Evolutionary conservation across 75 land plant species (phyloP).

Genomic region (Cryptomeria japonica): DNA sequence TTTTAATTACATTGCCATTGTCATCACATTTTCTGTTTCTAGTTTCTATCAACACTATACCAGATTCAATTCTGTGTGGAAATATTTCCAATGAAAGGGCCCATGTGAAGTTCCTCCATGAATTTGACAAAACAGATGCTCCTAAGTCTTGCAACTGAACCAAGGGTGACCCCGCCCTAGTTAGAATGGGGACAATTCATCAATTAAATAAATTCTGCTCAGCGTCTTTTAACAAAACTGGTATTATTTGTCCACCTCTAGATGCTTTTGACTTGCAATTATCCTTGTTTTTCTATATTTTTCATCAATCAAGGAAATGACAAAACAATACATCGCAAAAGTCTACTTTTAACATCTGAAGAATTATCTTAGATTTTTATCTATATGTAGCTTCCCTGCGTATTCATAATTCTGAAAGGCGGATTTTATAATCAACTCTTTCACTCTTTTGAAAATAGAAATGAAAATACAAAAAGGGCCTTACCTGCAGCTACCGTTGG

Average conservation of each 20-base stretch:
- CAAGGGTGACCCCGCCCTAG: neutral
- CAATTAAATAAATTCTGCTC: neutral
- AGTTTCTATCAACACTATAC: neutral
- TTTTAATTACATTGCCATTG: neutral
- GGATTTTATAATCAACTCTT: neutral
- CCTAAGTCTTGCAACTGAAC: neutral
- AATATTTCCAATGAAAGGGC: too few species aligned
- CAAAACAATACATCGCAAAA: neutral
- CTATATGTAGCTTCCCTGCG: too few species aligned
- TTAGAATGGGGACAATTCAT: neutral
- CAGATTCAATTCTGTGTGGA: neutral
- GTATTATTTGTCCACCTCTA: neutral
- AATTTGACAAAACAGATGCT: neutral
- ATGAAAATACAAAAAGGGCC: too few species aligned
- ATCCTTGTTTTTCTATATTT: too few species aligned
- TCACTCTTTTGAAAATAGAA: too few species aligned
- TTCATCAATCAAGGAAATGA: neutral
- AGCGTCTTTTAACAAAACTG: neutral
- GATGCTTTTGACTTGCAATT: neutral
- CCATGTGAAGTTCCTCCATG: neutral
- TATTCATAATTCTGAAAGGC: neutral
- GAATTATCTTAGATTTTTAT: too few species aligned
- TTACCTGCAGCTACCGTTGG: slow-evolving; percentile 45
- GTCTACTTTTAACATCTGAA: neutral
- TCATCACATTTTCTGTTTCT: neutral